Evolutionary conservation across 139 green algal genomes (phyloP).

Genomic region (Chlamydomonas sp.): DNA sequence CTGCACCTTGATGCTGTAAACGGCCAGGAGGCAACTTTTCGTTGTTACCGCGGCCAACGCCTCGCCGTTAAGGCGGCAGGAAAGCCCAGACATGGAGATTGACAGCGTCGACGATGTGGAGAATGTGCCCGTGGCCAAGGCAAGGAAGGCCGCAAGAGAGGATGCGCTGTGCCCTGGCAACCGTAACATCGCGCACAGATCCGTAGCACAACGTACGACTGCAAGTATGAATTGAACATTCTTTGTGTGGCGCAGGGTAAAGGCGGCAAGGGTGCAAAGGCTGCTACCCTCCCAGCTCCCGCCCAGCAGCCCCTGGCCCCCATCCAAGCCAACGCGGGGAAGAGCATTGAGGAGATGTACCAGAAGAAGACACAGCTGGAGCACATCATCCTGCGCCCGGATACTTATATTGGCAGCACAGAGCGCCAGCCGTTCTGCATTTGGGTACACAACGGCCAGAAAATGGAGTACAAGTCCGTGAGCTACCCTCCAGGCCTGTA

Average conservation of each 20-base stretch:
- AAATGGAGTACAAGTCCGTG: slow-evolving; percentile 63
- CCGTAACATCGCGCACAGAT: too few species aligned
- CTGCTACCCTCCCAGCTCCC: neutral
- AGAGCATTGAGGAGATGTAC: slow-evolving; percentile 96
- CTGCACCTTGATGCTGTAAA: too few species aligned
- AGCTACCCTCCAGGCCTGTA: slow-evolving; percentile 95
- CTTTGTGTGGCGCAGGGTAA: neutral
- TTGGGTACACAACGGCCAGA: slow-evolving; percentile 92
- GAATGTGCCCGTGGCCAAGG: slow-evolving; percentile 1
- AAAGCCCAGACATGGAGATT: slow-evolving; percentile 1
- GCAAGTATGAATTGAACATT: neutral
- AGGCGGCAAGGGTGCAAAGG: slow-evolving; percentile 28
- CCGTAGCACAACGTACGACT: neutral
- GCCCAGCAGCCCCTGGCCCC: slow-evolving; percentile 19
- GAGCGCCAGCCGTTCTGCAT: slow-evolving; percentile 88
- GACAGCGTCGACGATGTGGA: slow-evolving; percentile 11
- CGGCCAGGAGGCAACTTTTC: too few species aligned
- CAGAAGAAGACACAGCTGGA: slow-evolving; percentile 99
- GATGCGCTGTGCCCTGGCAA: too few species aligned
- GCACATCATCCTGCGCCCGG: slow-evolving; percentile 97
- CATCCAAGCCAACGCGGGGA: slow-evolving; percentile 50
- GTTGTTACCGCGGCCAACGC: too few species aligned
- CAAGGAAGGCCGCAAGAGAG: neutral
- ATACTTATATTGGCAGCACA: slow-evolving; percentile 97
- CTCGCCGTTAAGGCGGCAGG: neutral